These are phyloP conservation scores for Cryomyces minteri DNA, from an alignment of 495 filamentous ascomycete genomes.

Conservation along the genomic window DNA sequence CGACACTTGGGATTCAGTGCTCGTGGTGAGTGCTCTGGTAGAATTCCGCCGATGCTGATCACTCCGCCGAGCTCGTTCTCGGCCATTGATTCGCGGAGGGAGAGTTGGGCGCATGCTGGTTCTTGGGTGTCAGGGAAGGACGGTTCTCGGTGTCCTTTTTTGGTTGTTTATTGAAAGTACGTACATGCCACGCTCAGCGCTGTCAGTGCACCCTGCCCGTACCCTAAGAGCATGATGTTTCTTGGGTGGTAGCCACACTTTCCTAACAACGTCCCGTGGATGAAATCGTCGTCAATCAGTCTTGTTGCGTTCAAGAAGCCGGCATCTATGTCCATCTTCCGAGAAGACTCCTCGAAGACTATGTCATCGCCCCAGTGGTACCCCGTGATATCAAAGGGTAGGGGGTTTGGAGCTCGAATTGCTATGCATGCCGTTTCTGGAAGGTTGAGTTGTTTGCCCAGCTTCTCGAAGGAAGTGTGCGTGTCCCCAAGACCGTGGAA, in stretches of 20 bases:
- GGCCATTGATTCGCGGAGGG: too few species aligned
- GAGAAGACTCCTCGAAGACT: constrained; percentile 38
- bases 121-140: too few species aligned
- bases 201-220: constrained; percentile 73
- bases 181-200: constrained; percentile 35
- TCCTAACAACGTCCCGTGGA: constrained; percentile 38
- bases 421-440: constrained; percentile 66
- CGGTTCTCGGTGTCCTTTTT: too few species aligned
- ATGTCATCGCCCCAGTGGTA: constrained; percentile 95
- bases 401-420: constrained; percentile 48
- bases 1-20: constrained; percentile 30
- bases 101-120: too few species aligned
- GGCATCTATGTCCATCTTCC: constrained; percentile 58
- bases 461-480: constrained; percentile 44
- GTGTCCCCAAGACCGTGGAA: constrained; percentile 85
- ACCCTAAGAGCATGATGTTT: constrained; percentile 66
- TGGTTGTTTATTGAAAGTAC: too few species aligned
- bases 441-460: constrained; percentile 55
- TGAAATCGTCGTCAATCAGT: constrained; percentile 34
- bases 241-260: constrained; percentile 51
- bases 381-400: constrained; percentile 57
- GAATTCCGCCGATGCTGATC: constrained; percentile 57
- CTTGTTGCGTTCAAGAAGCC: constrained; percentile 42
- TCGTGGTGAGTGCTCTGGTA: constrained; percentile 27
- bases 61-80: constrained; percentile 33